Conservation (phyloP, 2,329 filamentous ascomycete genomes). For the Trichoderma afroharzianum region DNA sequence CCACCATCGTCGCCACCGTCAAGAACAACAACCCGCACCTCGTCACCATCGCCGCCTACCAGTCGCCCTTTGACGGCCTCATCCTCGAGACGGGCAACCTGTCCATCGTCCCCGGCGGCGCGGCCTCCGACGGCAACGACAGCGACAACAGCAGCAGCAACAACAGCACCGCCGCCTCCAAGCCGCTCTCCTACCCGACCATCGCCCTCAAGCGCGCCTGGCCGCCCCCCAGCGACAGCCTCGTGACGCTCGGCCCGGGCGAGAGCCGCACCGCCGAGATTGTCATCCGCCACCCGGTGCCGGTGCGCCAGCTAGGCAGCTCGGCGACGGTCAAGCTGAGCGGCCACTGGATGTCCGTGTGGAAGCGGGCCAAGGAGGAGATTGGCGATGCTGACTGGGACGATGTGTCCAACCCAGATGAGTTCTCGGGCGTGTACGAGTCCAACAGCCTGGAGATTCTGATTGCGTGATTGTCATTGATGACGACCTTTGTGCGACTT, state of each 20-base stretch:
- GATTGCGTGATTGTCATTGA: background rate
- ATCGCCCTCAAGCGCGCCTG: conserved; percentile 33
- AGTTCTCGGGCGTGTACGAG: conserved; percentile 17
- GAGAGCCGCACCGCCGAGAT: conserved; percentile 33
- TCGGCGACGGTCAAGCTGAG: conserved; percentile 30
- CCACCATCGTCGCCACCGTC: conserved; percentile 34
- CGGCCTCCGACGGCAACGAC: background rate
- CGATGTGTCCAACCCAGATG: conserved; percentile 5
- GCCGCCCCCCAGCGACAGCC: conserved; percentile 33
- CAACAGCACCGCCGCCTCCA: background rate
- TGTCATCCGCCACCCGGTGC: conserved; percentile 32
- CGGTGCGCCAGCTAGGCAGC: conserved; percentile 31
- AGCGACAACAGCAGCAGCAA: background rate
- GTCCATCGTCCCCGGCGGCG: conserved; percentile 27
- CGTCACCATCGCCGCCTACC: conserved; percentile 37
- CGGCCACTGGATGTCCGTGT: conserved; percentile 37
- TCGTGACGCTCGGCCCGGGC: conserved; percentile 35
- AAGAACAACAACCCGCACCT: conserved; percentile 35
- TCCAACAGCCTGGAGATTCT: conserved; percentile 16
- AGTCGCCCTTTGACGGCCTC: conserved; percentile 37
- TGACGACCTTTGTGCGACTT: background rate
- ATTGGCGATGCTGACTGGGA: conserved; percentile 19
- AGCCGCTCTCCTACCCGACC: conserved; percentile 30
- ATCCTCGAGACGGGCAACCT: conserved; percentile 35
- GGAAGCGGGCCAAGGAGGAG: conserved; percentile 26